Evolutionary conservation across 148 eudicot species (phyloP), one percentile per base, ranked within the genome.

Genomic region (Fallopia convolvulus): DNA sequence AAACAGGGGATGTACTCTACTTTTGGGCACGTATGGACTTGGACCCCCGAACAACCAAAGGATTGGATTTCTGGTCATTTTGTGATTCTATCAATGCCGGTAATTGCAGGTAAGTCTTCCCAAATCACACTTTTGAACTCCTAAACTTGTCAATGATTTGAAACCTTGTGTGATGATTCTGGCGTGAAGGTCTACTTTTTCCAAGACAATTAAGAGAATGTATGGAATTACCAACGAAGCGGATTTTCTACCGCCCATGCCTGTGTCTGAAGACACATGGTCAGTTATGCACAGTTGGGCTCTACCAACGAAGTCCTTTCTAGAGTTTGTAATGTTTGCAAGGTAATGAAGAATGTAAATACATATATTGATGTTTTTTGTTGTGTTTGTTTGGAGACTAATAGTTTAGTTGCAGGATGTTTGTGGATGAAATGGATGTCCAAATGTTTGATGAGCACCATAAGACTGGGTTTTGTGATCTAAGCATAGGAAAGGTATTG

Each of bases 51-150:
- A 89, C 88, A 70, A 90, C 91, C n/a, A 48, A 79, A 74, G 85
- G 80, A 77, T 88, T 80, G 81, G 94, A 90, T 80, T 94, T 94
- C 84, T 94, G 99, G 99, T 86, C 97, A 74, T 94, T 94, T 77
- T 94, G 99, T 84, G 97, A 94, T 85, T 84, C 92, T 77, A 75
- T 94, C 50, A 94, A 94, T 87, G 94, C 99, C 70, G 99, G 99
- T 46, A 94, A 94, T 84, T 94, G 99, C 89, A 89, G 82, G 98
- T 92, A 85, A 80, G 88, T 32, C 32, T 33, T 77, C 10, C 30
- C n/a, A n/a, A 15, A 15, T 14, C 46, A 10, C 15, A 49, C 53
- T 49, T 5, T 0, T 20, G 4, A n/a, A 56, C 2, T 55, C 0
- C n/a, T n/a, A n/a, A n/a, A n/a, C n/a, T n/a, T 74, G 32, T 53